Conservation (phyloP, 768 basidiomycete species). For the Pisolithus albus region DNA sequence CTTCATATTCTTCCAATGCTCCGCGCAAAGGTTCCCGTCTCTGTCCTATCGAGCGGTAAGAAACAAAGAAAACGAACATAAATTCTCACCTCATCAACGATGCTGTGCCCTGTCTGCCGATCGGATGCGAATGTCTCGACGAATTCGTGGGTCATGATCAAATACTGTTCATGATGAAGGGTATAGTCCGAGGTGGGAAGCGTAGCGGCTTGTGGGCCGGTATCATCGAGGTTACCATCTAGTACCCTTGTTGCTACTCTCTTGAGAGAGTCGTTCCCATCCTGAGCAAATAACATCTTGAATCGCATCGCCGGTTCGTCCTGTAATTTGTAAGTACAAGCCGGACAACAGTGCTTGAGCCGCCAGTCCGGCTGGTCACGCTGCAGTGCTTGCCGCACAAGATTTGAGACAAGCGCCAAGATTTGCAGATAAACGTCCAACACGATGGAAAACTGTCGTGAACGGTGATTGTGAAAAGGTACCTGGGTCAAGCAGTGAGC, state of each 20-base stretch:
- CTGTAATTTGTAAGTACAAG: slow-evolving; percentile 6
- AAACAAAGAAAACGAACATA: too few relatives aligned
- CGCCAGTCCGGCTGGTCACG: slow-evolving; percentile 4
- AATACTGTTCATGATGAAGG: too few relatives aligned
- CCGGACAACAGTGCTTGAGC: slow-evolving; percentile 5
- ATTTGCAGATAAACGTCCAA: slow-evolving; percentile 12
- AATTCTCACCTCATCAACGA: too few relatives aligned
- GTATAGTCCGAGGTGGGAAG: too few relatives aligned
- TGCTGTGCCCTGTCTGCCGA: too few relatives aligned
- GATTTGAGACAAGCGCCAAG: not conserved
- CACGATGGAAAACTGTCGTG: not conserved
- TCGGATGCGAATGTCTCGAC: too few relatives aligned
- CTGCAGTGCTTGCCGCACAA: not conserved
- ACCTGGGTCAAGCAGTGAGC: not conserved
- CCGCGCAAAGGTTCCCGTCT: too few relatives aligned
- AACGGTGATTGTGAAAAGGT: slow-evolving; percentile 1
- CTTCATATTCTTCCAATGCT: too few relatives aligned
- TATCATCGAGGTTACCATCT: too few relatives aligned
- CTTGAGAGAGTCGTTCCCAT: slow-evolving; percentile 2
- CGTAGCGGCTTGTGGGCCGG: too few relatives aligned
- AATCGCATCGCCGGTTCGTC: slow-evolving; percentile 1
- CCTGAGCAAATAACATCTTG: slow-evolving; percentile 1
- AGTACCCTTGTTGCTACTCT: too few relatives aligned
- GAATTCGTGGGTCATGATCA: not conserved
- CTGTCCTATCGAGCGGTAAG: too few relatives aligned